Base-by-base conservation (phyloP, 495 filamentous ascomycete species). In the Hypoxylon lienhwacheense region DNA sequence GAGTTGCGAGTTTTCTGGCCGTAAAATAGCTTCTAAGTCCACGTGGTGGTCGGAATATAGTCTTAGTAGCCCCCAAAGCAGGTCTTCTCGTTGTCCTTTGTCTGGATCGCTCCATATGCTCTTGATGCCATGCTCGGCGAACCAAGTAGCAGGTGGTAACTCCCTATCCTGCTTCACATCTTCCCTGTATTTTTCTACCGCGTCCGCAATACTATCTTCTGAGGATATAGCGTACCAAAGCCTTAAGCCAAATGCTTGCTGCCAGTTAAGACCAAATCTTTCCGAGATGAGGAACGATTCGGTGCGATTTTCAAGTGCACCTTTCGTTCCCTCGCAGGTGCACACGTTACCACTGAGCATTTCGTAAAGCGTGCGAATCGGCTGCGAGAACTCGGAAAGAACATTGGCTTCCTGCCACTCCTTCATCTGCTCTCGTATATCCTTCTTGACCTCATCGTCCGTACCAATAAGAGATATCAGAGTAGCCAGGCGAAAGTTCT, bases 261-360 rank as follows among this genome's bases (percentile, higher is more conserved):
- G 81, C 93, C 93, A 98, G 66, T 95, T 86, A 24, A 98, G 74
- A 5, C 84, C 81, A 63, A 97, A 98, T 11, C 83, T 81, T 53
- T 87, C 79, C 3, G 88, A 85, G 46, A 97, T 85, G 28, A 81
- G 76, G 57, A 97, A 96, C 0, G 82, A 83, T 11, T 79, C 79
- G 5, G 85, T 80, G 36, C 86, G 81, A 69, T 96, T 87, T 66
- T 98, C 93, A 1, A 82, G 58, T 1, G 81, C 76, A 41, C 81
- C 83, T 47, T 79, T 82, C 50, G 86, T 84, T 15, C 93, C 92
- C 31, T 90, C 83, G 47, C 87, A 89, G 29, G 84, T 79, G 48
- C 87, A 84, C 19, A 88, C 81, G 55, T 96, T 93, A 42, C 95
- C 93, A 24, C 89, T 85, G 6, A 96, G 76, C 6, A 98, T 77